These are phyloP conservation scores for Blastomyces emzantsi DNA, from an alignment of 2,329 filamentous ascomycete species.

Conservation along the genomic window DNA sequence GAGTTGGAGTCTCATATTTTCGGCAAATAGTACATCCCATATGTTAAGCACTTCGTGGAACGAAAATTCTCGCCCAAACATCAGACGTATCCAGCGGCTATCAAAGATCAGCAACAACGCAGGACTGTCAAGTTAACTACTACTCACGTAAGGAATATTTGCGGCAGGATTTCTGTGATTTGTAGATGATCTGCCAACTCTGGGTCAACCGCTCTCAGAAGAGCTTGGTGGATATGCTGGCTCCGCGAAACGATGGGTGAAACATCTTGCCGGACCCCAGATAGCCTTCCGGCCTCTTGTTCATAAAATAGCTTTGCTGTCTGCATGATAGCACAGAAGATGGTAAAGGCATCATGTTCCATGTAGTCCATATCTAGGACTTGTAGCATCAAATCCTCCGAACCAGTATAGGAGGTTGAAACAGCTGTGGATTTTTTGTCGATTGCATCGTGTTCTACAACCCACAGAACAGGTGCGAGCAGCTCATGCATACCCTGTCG, in stretches of 20 bases:
- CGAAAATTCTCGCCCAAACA: slow-evolving; percentile 89
- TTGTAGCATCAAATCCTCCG: slow-evolving; percentile 50
- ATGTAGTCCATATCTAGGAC: slow-evolving; percentile 64
- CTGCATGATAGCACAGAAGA: slow-evolving; percentile 85
- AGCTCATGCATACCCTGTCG: slow-evolving; percentile 99
- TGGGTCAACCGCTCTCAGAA: slow-evolving; percentile 70
- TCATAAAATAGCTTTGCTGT: slow-evolving; percentile 82
- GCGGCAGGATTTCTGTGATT: slow-evolving; percentile 80
- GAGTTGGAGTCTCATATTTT: slow-evolving; percentile 69
- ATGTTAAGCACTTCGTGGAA: slow-evolving; percentile 75
- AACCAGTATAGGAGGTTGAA: slow-evolving; percentile 22
- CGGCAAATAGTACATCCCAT: slow-evolving; percentile 87
- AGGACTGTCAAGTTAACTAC: not conserved
- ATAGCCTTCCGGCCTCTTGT: slow-evolving; percentile 43
- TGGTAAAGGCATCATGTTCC: slow-evolving; percentile 81
- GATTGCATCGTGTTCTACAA: slow-evolving; percentile 72
- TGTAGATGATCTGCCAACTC: slow-evolving; percentile 72
- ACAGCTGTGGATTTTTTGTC: slow-evolving; percentile 37
- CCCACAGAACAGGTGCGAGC: slow-evolving; percentile 78
- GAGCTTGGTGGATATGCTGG: slow-evolving; percentile 74
- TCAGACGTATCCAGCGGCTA: slow-evolving; percentile 83
- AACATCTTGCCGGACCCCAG: slow-evolving; percentile 34
- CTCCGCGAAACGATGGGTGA: slow-evolving; percentile 78
- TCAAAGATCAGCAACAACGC: slow-evolving; percentile 7
- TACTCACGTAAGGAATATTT: slow-evolving; percentile 85